Conservation (phyloP, 371 early-diverging fungal species). For the Actinomucor elegans region DNA sequence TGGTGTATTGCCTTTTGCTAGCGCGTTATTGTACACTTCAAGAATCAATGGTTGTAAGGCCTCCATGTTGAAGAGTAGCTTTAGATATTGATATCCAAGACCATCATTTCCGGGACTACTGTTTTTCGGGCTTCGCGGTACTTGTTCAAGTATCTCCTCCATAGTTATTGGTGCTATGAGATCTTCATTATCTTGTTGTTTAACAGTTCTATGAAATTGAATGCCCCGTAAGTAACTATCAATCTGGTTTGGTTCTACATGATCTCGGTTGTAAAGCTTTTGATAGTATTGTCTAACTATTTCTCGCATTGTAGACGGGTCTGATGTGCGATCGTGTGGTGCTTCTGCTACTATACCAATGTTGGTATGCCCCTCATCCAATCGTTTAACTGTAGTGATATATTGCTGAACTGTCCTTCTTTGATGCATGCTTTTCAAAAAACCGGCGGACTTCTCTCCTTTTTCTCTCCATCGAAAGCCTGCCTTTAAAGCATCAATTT, state of each 20-base stretch:
- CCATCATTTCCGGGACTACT: neutral
- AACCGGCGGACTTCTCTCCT: neutral
- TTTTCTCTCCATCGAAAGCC: neutral
- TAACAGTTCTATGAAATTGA: neutral
- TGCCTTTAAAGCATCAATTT: neutral
- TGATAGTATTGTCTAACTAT: neutral
- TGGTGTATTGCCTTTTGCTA: neutral
- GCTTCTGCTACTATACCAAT: no score
- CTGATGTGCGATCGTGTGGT: no score
- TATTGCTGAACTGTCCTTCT: neutral
- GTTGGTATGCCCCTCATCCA: no score
- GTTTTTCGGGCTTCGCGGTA: neutral
- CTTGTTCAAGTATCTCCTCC: neutral
- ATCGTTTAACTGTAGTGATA: neutral
- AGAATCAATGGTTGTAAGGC: neutral
- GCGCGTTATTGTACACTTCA: neutral
- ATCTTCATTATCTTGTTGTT: neutral
- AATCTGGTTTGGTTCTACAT: neutral
- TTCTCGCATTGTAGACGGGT: neutral
- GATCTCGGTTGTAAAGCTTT: neutral
- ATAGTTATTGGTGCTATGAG: neutral
- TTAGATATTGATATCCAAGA: neutral
- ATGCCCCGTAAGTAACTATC: no score
- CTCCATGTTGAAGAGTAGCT: neutral
- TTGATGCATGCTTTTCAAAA: neutral